Percentiles rank a stretch among this genome's conserved stretches.
Conservation (phyloP, 805 yeast genomes). For the Metschnikowia cerradonensis region DNA sequence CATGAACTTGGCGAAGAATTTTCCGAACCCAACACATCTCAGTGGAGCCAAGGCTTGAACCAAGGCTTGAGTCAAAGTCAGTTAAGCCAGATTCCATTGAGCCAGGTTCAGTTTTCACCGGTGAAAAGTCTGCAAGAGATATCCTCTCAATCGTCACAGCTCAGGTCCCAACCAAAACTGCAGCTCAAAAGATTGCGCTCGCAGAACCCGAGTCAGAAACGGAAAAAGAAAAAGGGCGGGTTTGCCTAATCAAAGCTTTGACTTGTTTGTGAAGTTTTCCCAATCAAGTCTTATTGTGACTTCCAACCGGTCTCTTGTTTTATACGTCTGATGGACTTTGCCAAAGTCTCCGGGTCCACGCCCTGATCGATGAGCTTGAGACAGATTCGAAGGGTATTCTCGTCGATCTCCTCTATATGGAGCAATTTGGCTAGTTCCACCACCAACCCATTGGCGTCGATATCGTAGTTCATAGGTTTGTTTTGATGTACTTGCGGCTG, state of each 20-base stretch:
- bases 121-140: too few relatives aligned
- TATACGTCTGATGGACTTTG: constrained; percentile 23
- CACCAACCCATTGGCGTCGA: constrained; percentile 5
- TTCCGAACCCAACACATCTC: not conserved
- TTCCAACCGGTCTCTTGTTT: constrained; percentile 21
- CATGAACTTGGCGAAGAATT: not conserved
- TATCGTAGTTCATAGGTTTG: constrained; percentile 3
- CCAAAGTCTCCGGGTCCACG: constrained; percentile 28
- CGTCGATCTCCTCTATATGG: constrained; percentile 23
- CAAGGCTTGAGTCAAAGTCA: too few relatives aligned
- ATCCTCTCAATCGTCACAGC: not conserved
- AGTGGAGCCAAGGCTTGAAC: not conserved
- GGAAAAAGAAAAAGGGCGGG: constrained; percentile 47
- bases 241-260: constrained; percentile 31
- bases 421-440: constrained; percentile 25
- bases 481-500: not conserved
- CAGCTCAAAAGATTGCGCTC: constrained; percentile 5
- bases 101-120: too few relatives aligned
- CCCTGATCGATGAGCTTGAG: constrained; percentile 34
- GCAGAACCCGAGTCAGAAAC: constrained; percentile 23
- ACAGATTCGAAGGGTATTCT: constrained; percentile 29
- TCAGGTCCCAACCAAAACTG: constrained; percentile 1
- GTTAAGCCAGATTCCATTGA: not conserved
- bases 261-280: too few relatives aligned
- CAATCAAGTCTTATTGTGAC: not conserved